Evolutionary conservation across 148 eudicot genomes (phyloP), one percentile per base, ranked within the genome.

Genomic region (Dysphania ambrosioides): DNA sequence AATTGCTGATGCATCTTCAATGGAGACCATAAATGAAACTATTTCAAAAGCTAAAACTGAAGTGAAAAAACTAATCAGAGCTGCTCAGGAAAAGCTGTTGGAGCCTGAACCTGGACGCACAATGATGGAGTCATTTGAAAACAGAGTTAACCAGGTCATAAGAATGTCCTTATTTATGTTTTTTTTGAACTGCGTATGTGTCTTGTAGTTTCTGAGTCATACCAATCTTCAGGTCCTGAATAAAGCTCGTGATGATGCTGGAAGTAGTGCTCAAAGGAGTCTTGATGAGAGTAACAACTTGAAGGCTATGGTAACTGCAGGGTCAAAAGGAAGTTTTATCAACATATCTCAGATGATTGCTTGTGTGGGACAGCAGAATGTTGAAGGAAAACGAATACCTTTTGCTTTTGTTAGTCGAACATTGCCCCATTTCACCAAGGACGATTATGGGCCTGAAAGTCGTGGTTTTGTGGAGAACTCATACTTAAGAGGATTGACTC

Each of bases 311-410:
- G 99, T 92, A 63, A 92, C 97, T 15, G 99, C 99, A 42, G 99
- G 99, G 56, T 96, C 99, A 4, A 96, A 96, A 82, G 99, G 98
- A 73, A 96, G 99, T 88, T 96, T 96, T 79, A 96, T 96, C 79
- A 96, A 96, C 73, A 96, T 96, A 73, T 96, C 99, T 21, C 99
- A 96, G 84, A 96, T 96, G 99, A 96, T 97, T 87, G 99, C 99
- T 66, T 96, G 99, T 92, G 99, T 96, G 79, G 99, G 99, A 36
- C 99, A 96, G 85, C 99, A 96, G 87, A 96, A 96, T 78, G 99
- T 96, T 75, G 99, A 92, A 82, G 99, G 99, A 24, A 96, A 96
- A 72, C 97, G 99, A 13, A 96, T 96, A 34, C 99, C 99, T 51
- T 96, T 86, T 81, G 97, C 96, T 15, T 96, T 96, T 78, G 83